Evolutionary conservation across 805 yeast species (phyloP).

Genomic region (Wickerhamomyces silvicola): DNA sequence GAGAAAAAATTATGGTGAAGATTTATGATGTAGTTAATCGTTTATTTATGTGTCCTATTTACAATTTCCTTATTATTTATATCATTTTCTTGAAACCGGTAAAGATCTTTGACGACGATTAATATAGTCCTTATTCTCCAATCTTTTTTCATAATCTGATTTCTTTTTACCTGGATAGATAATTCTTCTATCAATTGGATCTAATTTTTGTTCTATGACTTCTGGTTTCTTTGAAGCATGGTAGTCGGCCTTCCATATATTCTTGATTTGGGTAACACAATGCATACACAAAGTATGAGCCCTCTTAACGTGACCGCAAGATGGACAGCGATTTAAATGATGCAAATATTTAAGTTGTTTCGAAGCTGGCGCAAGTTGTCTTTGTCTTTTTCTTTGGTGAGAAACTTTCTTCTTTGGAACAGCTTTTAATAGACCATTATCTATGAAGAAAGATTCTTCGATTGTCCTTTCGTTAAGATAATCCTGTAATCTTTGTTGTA

Average conservation of each 20-base stretch:
- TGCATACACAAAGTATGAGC: conserved; percentile 89
- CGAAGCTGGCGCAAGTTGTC: conserved; percentile 74
- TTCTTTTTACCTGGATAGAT: conserved; percentile 70
- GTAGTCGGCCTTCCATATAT: conserved; percentile 54
- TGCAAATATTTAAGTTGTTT: conserved; percentile 73
- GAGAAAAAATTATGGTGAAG: too few species aligned
- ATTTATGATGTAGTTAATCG: background rate
- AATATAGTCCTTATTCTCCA: conserved; percentile 50
- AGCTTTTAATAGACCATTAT: conserved; percentile 74
- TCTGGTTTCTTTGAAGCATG: conserved; percentile 21
- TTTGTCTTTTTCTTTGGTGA: conserved; percentile 76
- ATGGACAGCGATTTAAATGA: conserved; percentile 84
- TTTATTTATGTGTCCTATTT: conserved; percentile 4
- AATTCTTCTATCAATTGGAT: conserved; percentile 55
- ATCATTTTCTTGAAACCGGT: conserved; percentile 37
- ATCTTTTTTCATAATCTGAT: conserved; percentile 36
- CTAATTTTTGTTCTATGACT: conserved; percentile 29
- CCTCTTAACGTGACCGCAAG: conserved; percentile 90
- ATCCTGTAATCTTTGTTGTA: conserved; percentile 34
- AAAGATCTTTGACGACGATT: conserved; percentile 48
- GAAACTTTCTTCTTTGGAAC: conserved; percentile 94
- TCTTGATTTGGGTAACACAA: conserved; percentile 78
- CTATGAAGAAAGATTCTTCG: conserved; percentile 37
- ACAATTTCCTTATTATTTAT: conserved; percentile 1
- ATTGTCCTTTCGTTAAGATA: conserved; percentile 17